Percentiles rank a stretch among this genome's conserved stretches.
phyloP scores from a whole-genome alignment of 768 basidiomycete species.

The Tulasnella calospora region DNA sequence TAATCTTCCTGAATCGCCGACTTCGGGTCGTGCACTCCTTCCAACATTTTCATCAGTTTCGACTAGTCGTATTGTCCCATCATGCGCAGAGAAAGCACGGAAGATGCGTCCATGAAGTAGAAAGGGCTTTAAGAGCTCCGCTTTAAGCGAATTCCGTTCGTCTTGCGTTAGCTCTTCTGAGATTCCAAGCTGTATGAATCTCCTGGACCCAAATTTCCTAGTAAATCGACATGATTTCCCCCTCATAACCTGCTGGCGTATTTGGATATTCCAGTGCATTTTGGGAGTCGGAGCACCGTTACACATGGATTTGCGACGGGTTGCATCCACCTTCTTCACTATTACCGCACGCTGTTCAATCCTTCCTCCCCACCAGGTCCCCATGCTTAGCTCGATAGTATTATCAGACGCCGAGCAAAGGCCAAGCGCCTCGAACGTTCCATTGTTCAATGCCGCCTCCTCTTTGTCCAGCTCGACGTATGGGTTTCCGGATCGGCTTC shows the following conservation, averaged over 20 bases:
- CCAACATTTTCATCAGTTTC: conserved; percentile 47
- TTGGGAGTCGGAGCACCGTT: neutral
- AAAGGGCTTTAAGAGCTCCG: conserved; percentile 49
- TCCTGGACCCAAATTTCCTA: conserved; percentile 58
- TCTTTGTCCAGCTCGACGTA: conserved; percentile 63
- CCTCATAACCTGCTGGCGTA: conserved; percentile 46
- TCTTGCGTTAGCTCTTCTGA: neutral
- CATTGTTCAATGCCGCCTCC: conserved; percentile 38
- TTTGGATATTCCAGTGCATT: conserved; percentile 33
- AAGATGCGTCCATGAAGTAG: conserved; percentile 56
- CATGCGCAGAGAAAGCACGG: conserved; percentile 58
- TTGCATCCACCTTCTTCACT: neutral
- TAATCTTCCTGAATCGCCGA: conserved; percentile 25
- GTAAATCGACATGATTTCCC: conserved; percentile 55
- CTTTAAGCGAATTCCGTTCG: conserved; percentile 32
- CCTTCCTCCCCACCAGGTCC: conserved; percentile 56
- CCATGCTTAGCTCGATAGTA: conserved; percentile 18
- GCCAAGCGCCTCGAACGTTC: conserved; percentile 44
- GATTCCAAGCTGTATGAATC: conserved; percentile 42
- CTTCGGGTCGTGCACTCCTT: neutral
- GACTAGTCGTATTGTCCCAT: conserved; percentile 49
- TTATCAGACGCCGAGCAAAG: conserved; percentile 32
- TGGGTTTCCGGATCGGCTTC: neutral
- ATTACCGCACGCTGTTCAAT: conserved; percentile 34
- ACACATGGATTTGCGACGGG: neutral